These are phyloP conservation scores for Scytalidium lignicola DNA, from an alignment of 2,329 filamentous ascomycete species.

Conservation along the genomic window DNA sequence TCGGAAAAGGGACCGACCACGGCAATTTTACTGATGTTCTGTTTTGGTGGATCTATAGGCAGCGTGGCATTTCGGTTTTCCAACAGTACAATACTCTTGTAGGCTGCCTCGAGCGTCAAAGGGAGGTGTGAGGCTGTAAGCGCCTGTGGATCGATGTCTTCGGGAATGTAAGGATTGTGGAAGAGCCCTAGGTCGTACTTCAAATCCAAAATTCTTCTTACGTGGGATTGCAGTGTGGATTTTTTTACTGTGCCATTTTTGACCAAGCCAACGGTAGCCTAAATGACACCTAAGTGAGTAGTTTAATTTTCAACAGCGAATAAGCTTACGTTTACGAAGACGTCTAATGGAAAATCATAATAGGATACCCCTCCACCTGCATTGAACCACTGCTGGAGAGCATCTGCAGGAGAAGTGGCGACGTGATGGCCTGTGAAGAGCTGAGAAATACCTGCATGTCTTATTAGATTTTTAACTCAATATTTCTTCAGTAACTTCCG, in stretches of 20 bases:
- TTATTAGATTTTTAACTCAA: neutral
- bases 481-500: neutral
- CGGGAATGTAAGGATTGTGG: conserved; percentile 31
- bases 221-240: conserved; percentile 31
- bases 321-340: neutral
- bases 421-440: conserved; percentile 28
- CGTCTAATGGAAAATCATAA: neutral
- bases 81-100: conserved; percentile 37
- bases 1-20: conserved; percentile 37
- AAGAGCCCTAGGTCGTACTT: conserved; percentile 41
- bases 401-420: conserved; percentile 32
- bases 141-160: conserved; percentile 28
- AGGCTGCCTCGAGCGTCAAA: conserved; percentile 36
- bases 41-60: conserved; percentile 26
- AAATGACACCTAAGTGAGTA: conserved; percentile 23
- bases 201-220: conserved; percentile 32
- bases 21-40: conserved; percentile 31
- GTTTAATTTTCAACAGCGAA: neutral
- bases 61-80: conserved; percentile 37
- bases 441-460: neutral
- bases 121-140: conserved; percentile 31
- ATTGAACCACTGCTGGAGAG: conserved; percentile 39
- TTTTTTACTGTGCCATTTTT: conserved; percentile 31
- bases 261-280: conserved; percentile 31
- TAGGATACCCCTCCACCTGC: conserved; percentile 26